Conservation (phyloP, 306 rosid species). For the Fagus crenata region DNA sequence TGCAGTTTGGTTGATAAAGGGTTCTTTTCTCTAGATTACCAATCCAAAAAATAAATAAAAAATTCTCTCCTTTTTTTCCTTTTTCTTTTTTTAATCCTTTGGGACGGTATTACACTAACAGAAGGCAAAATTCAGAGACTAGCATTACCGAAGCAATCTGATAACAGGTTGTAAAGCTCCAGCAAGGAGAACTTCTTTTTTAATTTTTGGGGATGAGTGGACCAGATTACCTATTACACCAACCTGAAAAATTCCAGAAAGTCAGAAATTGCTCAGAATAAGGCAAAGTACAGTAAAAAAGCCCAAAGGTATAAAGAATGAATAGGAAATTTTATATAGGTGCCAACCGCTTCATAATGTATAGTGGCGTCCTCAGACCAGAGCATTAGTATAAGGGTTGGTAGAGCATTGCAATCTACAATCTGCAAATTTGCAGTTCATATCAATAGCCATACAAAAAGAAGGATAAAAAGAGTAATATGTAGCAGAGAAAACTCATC, state of each 20-base stretch:
- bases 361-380: slow-evolving; percentile 50
- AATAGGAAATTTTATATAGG: neutral
- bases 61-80: too few species aligned
- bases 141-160: slow-evolving; percentile 49
- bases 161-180: slow-evolving; percentile 82
- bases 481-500: neutral
- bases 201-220: slow-evolving; percentile 68
- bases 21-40: too few species aligned
- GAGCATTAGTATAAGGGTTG: slow-evolving; percentile 69
- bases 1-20: too few species aligned
- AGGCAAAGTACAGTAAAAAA: neutral
- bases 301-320: neutral
- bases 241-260: slow-evolving; percentile 40
- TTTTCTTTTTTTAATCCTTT: too few species aligned
- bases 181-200: slow-evolving; percentile 56
- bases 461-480: neutral
- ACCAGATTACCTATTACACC: slow-evolving; percentile 80
- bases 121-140: neutral
- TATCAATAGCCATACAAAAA: slow-evolving; percentile 21
- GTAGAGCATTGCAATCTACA: slow-evolving; percentile 57
- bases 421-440: slow-evolving; percentile 52
- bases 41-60: too few species aligned
- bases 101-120: neutral
- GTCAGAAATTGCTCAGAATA: slow-evolving; percentile 21
- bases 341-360: slow-evolving; percentile 65